Evolutionary conservation across 148 eudicot genomes (phyloP).

Genomic region (Cornus suecica): DNA sequence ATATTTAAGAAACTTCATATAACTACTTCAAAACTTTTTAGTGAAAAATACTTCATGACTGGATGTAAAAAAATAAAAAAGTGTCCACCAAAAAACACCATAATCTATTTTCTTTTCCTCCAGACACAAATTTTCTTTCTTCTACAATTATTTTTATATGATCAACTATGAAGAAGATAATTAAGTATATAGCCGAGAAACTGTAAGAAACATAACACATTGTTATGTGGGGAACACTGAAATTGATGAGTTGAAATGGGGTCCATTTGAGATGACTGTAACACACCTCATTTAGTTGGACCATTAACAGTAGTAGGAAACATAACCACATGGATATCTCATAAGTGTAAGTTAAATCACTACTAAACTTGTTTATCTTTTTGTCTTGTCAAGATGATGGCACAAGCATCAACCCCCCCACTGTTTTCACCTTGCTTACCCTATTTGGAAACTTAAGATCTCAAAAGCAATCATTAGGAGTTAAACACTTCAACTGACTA

Average conservation of each 20-base stretch:
- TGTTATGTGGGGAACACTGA: constrained; percentile 30
- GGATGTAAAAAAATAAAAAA: neutral
- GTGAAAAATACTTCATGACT: too few species aligned
- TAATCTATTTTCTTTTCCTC: neutral
- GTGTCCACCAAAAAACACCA: too few species aligned
- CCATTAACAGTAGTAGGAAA: constrained; percentile 35
- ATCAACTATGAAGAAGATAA: neutral
- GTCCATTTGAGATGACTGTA: constrained; percentile 42
- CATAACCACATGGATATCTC: constrained; percentile 75
- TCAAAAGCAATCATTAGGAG: constrained; percentile 21
- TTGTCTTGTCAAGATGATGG: constrained; percentile 40
- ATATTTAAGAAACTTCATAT: neutral
- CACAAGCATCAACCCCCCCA: constrained; percentile 11
- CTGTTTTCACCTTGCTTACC: neutral
- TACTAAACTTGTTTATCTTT: constrained; percentile 35
- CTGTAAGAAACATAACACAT: constrained; percentile 33
- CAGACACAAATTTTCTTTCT: neutral
- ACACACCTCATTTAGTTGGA: constrained; percentile 29
- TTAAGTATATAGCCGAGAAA: neutral
- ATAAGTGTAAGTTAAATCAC: constrained; percentile 43
- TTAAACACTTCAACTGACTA: constrained; percentile 12
- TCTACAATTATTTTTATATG: neutral
- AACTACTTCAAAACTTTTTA: constrained; percentile 4
- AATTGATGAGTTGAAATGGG: constrained; percentile 23
- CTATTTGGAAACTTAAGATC: constrained; percentile 24